Percentiles rank a stretch among this genome's conserved stretches.
These are phyloP conservation scores for Trichoderma guizhouense DNA, from an alignment of 2,329 filamentous ascomycete species.

Conservation along the genomic window DNA sequence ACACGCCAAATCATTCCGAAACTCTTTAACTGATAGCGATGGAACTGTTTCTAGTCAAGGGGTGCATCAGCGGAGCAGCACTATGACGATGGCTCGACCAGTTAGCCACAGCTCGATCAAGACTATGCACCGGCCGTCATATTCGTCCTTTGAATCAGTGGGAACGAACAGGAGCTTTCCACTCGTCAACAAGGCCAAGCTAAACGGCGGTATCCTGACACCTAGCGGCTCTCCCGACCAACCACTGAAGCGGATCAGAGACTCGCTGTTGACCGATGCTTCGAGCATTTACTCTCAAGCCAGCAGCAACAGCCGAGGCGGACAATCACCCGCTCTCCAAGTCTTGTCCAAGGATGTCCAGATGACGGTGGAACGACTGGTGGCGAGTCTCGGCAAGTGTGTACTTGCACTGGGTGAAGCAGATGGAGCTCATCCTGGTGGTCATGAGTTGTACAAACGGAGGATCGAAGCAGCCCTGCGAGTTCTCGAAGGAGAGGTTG, in stretches of 20 bases:
- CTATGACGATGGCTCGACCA: constrained; percentile 41
- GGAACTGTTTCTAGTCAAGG: constrained; percentile 22
- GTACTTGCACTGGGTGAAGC: constrained; percentile 57
- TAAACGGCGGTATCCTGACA: constrained; percentile 45
- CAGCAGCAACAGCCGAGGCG: constrained; percentile 26
- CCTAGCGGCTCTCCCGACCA: constrained; percentile 49
- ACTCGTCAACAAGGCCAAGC: constrained; percentile 51
- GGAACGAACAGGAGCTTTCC: constrained; percentile 62
- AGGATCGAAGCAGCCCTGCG: constrained; percentile 71
- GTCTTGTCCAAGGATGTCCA: constrained; percentile 55
- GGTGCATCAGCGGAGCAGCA: constrained; percentile 29
- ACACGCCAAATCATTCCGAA: constrained; percentile 28
- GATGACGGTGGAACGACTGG: constrained; percentile 56
- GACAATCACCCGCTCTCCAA: constrained; percentile 43
- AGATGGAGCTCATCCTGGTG: constrained; percentile 53
- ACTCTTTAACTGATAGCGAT: constrained; percentile 28
- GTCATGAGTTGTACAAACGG: constrained; percentile 62
- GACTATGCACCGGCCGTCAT: constrained; percentile 50
- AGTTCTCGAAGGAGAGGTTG: constrained; percentile 62
- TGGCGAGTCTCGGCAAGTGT: constrained; percentile 58
- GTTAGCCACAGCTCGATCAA: constrained; percentile 38
- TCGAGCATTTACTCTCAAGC: constrained; percentile 40
- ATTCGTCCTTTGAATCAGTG: constrained; percentile 55
- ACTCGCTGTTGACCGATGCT: constrained; percentile 48
- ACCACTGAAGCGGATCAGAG: constrained; percentile 46